Conservation (phyloP, 768 basidiomycete genomes). For the Gloeophyllum trabeum region DNA sequence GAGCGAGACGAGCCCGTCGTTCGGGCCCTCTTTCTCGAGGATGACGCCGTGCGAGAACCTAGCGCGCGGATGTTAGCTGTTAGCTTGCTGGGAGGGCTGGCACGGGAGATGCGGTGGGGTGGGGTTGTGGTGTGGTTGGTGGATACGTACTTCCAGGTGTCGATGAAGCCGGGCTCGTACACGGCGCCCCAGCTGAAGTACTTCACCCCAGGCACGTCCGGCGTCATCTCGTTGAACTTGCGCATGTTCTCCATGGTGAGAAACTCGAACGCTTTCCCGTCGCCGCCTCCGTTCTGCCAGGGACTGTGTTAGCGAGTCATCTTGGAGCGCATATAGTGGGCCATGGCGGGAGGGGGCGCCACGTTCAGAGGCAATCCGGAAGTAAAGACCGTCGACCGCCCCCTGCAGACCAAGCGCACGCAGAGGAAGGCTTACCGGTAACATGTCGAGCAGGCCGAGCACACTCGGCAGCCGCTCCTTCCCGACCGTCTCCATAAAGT, state of each 20-base stretch:
- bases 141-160: constrained; percentile 62
- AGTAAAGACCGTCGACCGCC: too few species aligned
- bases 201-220: constrained; percentile 64
- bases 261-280: constrained; percentile 87
- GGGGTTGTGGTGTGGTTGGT: too few species aligned
- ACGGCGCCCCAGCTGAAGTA: constrained; percentile 96
- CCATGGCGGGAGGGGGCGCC: too few species aligned
- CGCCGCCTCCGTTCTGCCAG: constrained; percentile 68
- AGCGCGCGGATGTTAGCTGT: not conserved
- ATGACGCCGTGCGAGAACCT: constrained; percentile 73
- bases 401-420: too few species aligned
- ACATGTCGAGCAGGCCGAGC: constrained; percentile 64
- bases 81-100: too few species aligned
- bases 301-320: not conserved
- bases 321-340: not conserved
- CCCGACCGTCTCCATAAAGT: constrained; percentile 72
- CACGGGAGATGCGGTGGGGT: too few species aligned
- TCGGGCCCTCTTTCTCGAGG: constrained; percentile 79
- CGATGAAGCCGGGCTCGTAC: constrained; percentile 82
- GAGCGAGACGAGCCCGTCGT: constrained; percentile 89
- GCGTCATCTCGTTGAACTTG: constrained; percentile 78
- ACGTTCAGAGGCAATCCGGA: too few species aligned
- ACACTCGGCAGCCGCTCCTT: constrained; percentile 55
- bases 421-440: constrained; percentile 28
- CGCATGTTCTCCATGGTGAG: constrained; percentile 82